A percentile compares a stretch with the other conserved stretches of the same genome.
Evolutionary conservation across 228 moss, liverwort and hornwort genomes (phyloP).

Genomic region (Sphagnum magellanicum): DNA sequence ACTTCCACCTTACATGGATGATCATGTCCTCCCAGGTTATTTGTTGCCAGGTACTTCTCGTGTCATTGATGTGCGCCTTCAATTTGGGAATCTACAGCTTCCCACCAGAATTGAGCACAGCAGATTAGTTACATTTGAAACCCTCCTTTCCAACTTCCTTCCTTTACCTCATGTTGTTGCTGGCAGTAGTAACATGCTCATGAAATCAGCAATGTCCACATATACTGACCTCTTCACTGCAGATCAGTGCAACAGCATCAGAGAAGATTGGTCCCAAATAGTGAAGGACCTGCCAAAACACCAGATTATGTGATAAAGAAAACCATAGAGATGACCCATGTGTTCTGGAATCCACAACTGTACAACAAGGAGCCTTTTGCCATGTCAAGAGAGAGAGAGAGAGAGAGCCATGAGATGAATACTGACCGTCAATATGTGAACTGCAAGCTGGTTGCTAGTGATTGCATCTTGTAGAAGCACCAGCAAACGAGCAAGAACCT

Average conservation of each 20-base stretch:
- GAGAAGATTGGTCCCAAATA: slow-evolving; percentile 82
- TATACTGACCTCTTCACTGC: slow-evolving; percentile 84
- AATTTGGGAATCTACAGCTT: slow-evolving; percentile 80
- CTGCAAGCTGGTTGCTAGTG: slow-evolving; percentile 82
- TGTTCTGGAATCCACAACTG: no score
- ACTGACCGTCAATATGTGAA: slow-evolving; percentile 76
- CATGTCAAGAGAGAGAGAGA: no score
- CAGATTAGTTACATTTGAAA: no score
- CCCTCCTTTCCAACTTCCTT: no score
- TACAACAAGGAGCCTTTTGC: no score
- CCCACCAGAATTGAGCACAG: slow-evolving; percentile 9
- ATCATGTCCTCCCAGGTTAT: slow-evolving; percentile 89
- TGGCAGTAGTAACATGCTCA: no score
- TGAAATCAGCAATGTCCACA: background rate
- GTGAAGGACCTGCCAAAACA: slow-evolving; percentile 59
- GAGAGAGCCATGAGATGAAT: no score
- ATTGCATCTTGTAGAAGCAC: slow-evolving; percentile 73
- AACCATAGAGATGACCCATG: no score
- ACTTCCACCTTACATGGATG: slow-evolving; percentile 43
- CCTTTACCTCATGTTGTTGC: no score
- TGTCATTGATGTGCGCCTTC: slow-evolving; percentile 69
- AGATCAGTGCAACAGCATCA: slow-evolving; percentile 64
- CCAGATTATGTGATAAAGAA: no score
- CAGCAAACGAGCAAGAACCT: slow-evolving; percentile 69
- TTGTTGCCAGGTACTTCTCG: slow-evolving; percentile 69